phyloP scores from a whole-genome alignment of 1,139 yeast genomes.

The Candida freyschussii region DNA sequence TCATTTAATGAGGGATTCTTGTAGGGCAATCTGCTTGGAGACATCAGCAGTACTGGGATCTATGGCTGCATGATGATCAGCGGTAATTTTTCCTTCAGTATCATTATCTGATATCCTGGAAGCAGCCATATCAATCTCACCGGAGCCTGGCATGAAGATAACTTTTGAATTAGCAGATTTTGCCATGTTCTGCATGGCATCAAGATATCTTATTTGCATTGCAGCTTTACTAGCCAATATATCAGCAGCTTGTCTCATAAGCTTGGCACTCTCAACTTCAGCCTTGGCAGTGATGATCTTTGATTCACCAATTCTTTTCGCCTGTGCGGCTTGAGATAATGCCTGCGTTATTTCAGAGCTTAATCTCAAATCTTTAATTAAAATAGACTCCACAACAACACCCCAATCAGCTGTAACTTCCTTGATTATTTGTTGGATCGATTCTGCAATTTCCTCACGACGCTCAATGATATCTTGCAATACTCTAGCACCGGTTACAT shows the following conservation, averaged over 20 bases:
- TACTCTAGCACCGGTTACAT: slow-evolving; percentile 63
- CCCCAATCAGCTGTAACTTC: slow-evolving; percentile 72
- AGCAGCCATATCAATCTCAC: slow-evolving; percentile 33
- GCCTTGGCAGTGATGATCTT: slow-evolving; percentile 74
- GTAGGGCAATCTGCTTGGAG: slow-evolving; percentile 10
- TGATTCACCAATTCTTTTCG: slow-evolving; percentile 72
- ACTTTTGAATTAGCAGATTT: slow-evolving; percentile 58
- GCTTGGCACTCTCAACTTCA: slow-evolving; percentile 71
- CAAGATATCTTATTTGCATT: slow-evolving; percentile 75
- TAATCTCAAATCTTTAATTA: slow-evolving; percentile 62
- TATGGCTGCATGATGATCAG: too few species aligned
- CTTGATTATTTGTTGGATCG: slow-evolving; percentile 58
- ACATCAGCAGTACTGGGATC: slow-evolving; percentile 1
- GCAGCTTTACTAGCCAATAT: slow-evolving; percentile 72
- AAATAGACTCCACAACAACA: slow-evolving; percentile 61
- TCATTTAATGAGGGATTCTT: slow-evolving; percentile 5
- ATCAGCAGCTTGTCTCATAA: slow-evolving; percentile 78
- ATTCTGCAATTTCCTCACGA: slow-evolving; percentile 66
- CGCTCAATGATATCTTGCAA: slow-evolving; percentile 74
- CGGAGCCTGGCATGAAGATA: slow-evolving; percentile 63
- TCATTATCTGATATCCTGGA: slow-evolving; percentile 14
- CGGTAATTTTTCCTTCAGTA: slow-evolving; percentile 31
- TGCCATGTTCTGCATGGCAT: slow-evolving; percentile 78
- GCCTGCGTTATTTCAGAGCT: slow-evolving; percentile 57
- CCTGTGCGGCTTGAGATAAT: slow-evolving; percentile 71